Evolutionary conservation across 805 yeast species (phyloP), one percentile per base, ranked within the genome.

Genomic region (Spathaspora sp.): DNA sequence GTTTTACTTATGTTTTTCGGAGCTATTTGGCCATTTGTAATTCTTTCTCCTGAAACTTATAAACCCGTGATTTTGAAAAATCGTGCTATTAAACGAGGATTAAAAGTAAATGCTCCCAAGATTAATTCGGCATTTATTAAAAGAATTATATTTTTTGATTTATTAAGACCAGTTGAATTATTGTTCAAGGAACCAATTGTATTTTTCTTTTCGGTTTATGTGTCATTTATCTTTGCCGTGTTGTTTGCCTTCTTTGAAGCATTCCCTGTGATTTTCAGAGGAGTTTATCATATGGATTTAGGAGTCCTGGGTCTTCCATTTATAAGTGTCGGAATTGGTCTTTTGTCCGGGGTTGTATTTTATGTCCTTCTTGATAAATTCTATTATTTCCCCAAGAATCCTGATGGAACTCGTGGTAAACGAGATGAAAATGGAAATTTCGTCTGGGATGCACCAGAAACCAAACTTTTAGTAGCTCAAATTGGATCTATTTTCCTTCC

Each of bases 231-330:
- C 48, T 86, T 86, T 69, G 90, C 92, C 1, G 90, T 87, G 2
- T 69, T 87, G 49, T 87, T 86, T 57, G 92, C 90, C 0, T 87
- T 86, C 74, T 87, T 87, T 60, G 92, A 86, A 65, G 91, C 91
- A 3, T 86, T 75, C 68, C 91, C 91, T 8, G 80, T 86, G 48
- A 86, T 87, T 54, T 87, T 86, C 70, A 72, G 80, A 61, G 88
- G 87, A 35, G 79, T 76, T 20, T 86, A 87, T 64, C 57, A 55
- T 2, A 84, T 86, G 89, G 62, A 60, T 40, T 53, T 70, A 1
- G 92, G 90, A 51, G 68, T 80, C 11, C 78, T 89, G 1, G 90
- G 92, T 12, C 71, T 87, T 51, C 79, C 91, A 6, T 87, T 87
- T 65, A 66, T 87, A 29, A 88, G 87, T 43, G 86, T 87, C 51